These are phyloP conservation scores for Calonectria hongkongensis DNA, from an alignment of 2,329 filamentous ascomycete species.

Conservation along the genomic window DNA sequence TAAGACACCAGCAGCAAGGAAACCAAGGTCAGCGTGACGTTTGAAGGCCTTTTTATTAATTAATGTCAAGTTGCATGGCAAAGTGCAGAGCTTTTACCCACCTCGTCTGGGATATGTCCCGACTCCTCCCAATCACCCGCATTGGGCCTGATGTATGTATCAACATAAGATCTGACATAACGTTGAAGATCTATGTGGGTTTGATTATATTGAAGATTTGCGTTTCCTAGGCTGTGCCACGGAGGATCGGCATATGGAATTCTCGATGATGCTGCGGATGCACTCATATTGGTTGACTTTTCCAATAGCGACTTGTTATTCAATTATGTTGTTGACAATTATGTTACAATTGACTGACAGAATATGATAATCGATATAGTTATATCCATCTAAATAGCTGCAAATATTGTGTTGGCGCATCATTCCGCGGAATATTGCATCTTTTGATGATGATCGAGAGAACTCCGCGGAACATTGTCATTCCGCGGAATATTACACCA, in stretches of 20 bases:
- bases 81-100: too few relatives aligned
- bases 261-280: slow-evolving; percentile 13
- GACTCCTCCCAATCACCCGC: slow-evolving; percentile 25
- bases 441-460: too few relatives aligned
- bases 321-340: not conserved
- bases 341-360: not conserved
- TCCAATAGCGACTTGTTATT: not conserved
- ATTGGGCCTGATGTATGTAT: slow-evolving; percentile 19
- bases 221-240: slow-evolving; percentile 8
- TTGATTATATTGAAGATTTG: slow-evolving; percentile 23
- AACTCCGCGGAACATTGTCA: too few relatives aligned
- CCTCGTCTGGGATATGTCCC: slow-evolving; percentile 16
- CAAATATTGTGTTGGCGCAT: too few relatives aligned
- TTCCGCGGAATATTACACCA: too few relatives aligned
- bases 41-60: slow-evolving; percentile 4
- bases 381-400: too few relatives aligned
- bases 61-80: too few relatives aligned
- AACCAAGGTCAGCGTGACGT: slow-evolving; percentile 26
- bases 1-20: slow-evolving; percentile 25
- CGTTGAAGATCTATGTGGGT: slow-evolving; percentile 20
- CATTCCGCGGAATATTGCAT: too few relatives aligned
- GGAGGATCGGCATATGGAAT: slow-evolving; percentile 31
- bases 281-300: not conserved
- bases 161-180: slow-evolving; percentile 23
- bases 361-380: too few relatives aligned